Evolutionary conservation across 2,329 filamentous ascomycete species (phyloP).

Genomic region (Sordariomycetes sp.): DNA sequence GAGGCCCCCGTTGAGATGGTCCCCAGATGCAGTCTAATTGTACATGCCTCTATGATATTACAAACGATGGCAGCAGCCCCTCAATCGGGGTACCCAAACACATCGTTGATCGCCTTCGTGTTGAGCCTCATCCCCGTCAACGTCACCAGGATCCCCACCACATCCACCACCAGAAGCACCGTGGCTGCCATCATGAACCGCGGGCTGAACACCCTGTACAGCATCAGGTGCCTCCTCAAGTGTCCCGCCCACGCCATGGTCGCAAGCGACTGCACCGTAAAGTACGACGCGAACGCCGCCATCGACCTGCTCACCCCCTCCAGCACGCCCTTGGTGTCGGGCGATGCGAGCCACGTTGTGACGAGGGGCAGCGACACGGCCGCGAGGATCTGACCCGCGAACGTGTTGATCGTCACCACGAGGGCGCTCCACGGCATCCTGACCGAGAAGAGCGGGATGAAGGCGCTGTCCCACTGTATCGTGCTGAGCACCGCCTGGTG

Average conservation of each 20-base stretch:
- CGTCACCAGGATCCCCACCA: constrained; percentile 58
- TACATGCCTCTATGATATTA: background rate
- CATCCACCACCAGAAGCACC: constrained; percentile 62
- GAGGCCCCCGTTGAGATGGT: background rate
- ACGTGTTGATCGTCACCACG: constrained; percentile 72
- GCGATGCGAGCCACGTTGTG: constrained; percentile 78
- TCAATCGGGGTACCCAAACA: constrained; percentile 68
- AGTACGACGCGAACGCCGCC: constrained; percentile 67
- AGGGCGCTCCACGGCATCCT: constrained; percentile 84
- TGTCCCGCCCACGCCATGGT: constrained; percentile 87
- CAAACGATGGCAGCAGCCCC: background rate
- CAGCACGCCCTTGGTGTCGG: constrained; percentile 56
- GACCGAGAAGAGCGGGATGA: constrained; percentile 73
- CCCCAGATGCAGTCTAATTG: background rate
- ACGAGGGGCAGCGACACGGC: constrained; percentile 68
- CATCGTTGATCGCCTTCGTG: constrained; percentile 64
- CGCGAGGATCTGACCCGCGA: constrained; percentile 77
- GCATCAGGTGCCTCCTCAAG: constrained; percentile 84
- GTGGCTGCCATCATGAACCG: constrained; percentile 73
- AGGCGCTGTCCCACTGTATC: constrained; percentile 94
- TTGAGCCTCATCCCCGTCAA: constrained; percentile 64
- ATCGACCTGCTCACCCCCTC: constrained; percentile 58
- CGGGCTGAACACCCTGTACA: constrained; percentile 87
- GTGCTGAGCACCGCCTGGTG: constrained; percentile 79
- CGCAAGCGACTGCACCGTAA: constrained; percentile 68